A percentile compares a stretch with the other conserved stretches of the same genome.
phyloP scores from a whole-genome alignment of 106 monocot genomes.

The Dendrobium nobile region DNA sequence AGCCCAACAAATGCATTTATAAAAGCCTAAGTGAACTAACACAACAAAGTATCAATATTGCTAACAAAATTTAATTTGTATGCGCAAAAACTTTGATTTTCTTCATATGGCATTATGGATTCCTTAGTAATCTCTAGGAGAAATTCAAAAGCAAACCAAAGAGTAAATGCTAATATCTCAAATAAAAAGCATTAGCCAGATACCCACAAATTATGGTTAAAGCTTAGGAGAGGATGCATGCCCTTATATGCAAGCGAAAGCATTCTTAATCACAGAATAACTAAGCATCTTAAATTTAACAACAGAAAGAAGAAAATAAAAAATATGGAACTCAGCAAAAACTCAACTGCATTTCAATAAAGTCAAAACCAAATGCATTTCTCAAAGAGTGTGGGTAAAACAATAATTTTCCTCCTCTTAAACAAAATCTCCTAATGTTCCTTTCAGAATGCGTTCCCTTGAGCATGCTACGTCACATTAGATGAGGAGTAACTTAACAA shows the following conservation, averaged over 20 bases:
- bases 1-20: not conserved
- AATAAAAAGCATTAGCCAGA: not conserved
- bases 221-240: not conserved
- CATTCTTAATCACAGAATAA: not conserved
- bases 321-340: not conserved
- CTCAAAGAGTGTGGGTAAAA: not conserved
- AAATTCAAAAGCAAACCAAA: not conserved
- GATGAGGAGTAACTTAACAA: not conserved
- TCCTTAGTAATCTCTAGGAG: not conserved
- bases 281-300: not conserved
- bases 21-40: not conserved
- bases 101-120: not conserved
- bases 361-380: not conserved
- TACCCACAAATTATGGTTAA: not conserved
- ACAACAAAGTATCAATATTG: not conserved
- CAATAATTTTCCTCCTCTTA: not conserved
- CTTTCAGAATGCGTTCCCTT: too few relatives aligned
- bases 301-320: not conserved
- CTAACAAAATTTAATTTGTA: not conserved
- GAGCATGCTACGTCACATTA: too few relatives aligned
- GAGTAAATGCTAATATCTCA: not conserved
- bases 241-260: not conserved
- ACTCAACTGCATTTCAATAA: not conserved
- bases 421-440: too few relatives aligned
- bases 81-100: not conserved